Conservation (phyloP, 1,284 basidiomycete species). For the Apiotrichum sp. region DNA sequence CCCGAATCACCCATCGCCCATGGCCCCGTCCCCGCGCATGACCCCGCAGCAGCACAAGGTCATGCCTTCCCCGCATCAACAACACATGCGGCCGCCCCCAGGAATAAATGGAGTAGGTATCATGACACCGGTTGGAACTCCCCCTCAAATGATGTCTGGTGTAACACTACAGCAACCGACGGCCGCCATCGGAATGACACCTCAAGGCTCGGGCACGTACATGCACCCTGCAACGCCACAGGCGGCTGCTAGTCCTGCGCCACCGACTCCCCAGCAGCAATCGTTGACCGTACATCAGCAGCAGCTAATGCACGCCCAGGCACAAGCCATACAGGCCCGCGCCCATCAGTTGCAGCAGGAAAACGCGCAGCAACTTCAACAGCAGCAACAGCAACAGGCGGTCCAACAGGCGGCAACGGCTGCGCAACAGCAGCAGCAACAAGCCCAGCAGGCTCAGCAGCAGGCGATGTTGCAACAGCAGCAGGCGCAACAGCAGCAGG, state of each 20-base stretch:
- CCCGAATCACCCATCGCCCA: constrained; percentile 25
- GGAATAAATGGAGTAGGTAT: constrained; percentile 20
- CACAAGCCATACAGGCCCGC: constrained; percentile 10
- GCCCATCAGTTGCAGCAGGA: constrained; percentile 15
- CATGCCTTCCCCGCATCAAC: constrained; percentile 35
- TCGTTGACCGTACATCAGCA: constrained; percentile 20
- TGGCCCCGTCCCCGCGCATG: constrained; percentile 31
- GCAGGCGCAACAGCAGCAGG: constrained; percentile 19
- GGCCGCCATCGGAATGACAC: constrained; percentile 11
- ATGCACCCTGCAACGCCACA: constrained; percentile 20
- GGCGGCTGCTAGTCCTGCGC: constrained; percentile 15
- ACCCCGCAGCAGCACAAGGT: constrained; percentile 22
- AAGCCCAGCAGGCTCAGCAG: constrained; percentile 15
- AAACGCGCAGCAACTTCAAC: constrained; percentile 17
- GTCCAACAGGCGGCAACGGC: constrained; percentile 10
- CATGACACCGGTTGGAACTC: constrained; percentile 14
- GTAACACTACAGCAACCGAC: constrained; percentile 29
- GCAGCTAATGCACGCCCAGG: constrained; percentile 18
- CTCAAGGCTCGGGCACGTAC: constrained; percentile 7
- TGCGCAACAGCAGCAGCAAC: constrained; percentile 14
- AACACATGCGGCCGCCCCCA: constrained; percentile 31
- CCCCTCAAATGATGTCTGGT: constrained; percentile 31
- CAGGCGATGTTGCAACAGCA: constrained; percentile 18
- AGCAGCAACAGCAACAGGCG: constrained; percentile 12
- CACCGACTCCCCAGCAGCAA: constrained; percentile 25